Percentiles rank a stretch among this genome's conserved stretches.
Conservation (phyloP, 129 eudicot species). For the Erigeron canadensis region DNA sequence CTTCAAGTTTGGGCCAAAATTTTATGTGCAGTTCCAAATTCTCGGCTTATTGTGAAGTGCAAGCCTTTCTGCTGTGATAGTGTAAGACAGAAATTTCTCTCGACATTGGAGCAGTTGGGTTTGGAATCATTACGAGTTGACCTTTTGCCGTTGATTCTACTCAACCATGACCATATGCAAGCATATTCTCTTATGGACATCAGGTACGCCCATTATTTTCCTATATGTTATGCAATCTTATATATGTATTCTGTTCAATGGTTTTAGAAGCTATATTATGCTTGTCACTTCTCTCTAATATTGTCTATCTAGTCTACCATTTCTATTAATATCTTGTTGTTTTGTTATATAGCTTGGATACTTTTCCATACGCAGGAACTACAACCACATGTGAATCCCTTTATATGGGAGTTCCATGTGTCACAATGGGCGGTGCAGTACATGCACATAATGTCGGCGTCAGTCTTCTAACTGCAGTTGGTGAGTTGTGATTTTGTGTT, state of each 20-base stretch:
- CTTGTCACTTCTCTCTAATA: not conserved
- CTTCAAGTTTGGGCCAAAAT: slow-evolving; percentile 95
- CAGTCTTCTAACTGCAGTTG: slow-evolving; percentile 86
- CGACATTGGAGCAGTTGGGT: slow-evolving; percentile 92
- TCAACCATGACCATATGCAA: slow-evolving; percentile 97
- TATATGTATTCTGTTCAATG: not conserved
- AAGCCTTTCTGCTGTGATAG: slow-evolving; percentile 96
- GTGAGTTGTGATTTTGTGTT: slow-evolving; percentile 38
- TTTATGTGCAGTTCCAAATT: slow-evolving; percentile 83
- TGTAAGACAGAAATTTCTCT: slow-evolving; percentile 75
- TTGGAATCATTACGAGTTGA: slow-evolving; percentile 91
- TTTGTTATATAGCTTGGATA: slow-evolving; percentile 66
- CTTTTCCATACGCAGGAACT: slow-evolving; percentile 97
- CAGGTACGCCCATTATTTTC: slow-evolving; percentile 46
- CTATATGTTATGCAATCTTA: not conserved
- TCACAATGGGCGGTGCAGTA: slow-evolving; percentile 89
- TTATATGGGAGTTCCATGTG: slow-evolving; percentile 97
- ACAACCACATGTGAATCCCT: slow-evolving; percentile 97
- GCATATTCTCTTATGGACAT: slow-evolving; percentile 97
- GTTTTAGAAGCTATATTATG: not conserved
- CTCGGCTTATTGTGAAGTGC: slow-evolving; percentile 92
- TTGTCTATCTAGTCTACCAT: not conserved
- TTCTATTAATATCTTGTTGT: slow-evolving; percentile 6
- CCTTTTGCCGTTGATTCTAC: slow-evolving; percentile 87
- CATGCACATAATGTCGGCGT: slow-evolving; percentile 98